phyloP scores from a whole-genome alignment of 768 basidiomycete genomes.

The Terana coerulea region DNA sequence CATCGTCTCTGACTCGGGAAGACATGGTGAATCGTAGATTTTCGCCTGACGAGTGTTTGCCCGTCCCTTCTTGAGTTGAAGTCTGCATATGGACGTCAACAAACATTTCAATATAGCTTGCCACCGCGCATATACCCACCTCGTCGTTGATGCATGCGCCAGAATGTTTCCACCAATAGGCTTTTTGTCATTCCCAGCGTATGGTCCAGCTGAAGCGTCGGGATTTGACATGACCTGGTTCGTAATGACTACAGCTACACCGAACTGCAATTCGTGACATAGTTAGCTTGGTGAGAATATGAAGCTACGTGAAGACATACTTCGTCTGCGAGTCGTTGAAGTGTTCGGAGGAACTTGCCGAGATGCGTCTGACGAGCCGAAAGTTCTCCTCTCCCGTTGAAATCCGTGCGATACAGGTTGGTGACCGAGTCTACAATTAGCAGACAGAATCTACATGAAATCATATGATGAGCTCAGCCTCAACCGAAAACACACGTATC shows the following conservation, averaged over 20 bases:
- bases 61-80: slow-evolving; percentile 90
- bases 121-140: slow-evolving; percentile 43
- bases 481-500: not conserved
- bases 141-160: slow-evolving; percentile 97
- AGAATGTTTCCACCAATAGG: slow-evolving; percentile 99
- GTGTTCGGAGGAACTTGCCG: slow-evolving; percentile 89
- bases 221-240: slow-evolving; percentile 99
- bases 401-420: slow-evolving; percentile 93
- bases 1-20: slow-evolving; percentile 93
- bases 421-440: slow-evolving; percentile 97
- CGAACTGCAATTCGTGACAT: slow-evolving; percentile 58
- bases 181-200: slow-evolving; percentile 91
- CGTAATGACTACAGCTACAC: slow-evolving; percentile 94
- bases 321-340: slow-evolving; percentile 95
- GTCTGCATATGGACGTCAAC: slow-evolving; percentile 35
- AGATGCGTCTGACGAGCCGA: slow-evolving; percentile 94
- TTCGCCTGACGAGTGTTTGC: slow-evolving; percentile 92
- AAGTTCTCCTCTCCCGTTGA: slow-evolving; percentile 91
- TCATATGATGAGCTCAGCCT: slow-evolving; percentile 10
- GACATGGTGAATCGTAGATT: slow-evolving; percentile 96
- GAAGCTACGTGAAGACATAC: slow-evolving; percentile 40
- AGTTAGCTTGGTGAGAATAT: not conserved
- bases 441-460: slow-evolving; percentile 74
- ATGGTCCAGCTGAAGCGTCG: slow-evolving; percentile 87
- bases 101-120: too few species aligned